Evolutionary conservation across 1,284 basidiomycete genomes (phyloP).

Genomic region (Porogramme epimiltina): DNA sequence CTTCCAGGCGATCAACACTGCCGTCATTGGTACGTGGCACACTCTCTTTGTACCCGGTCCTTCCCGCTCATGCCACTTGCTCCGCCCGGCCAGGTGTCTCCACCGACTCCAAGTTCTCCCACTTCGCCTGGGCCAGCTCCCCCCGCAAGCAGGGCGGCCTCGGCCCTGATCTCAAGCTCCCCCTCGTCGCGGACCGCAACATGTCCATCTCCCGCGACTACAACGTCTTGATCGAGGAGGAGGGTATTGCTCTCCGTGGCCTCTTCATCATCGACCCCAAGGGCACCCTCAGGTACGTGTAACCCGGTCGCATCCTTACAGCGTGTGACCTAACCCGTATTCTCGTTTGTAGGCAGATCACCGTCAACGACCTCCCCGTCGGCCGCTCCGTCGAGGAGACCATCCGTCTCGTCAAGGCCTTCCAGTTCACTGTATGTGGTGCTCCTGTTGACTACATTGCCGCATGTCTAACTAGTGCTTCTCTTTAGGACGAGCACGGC

Average conservation of each 20-base stretch:
- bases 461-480: background rate
- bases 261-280: conserved; percentile 91
- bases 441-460: background rate
- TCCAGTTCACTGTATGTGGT: conserved; percentile 78
- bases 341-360: conserved; percentile 62
- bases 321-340: background rate
- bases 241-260: conserved; percentile 84
- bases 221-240: conserved; percentile 83
- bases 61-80: background rate
- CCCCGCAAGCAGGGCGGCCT: conserved; percentile 84
- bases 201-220: conserved; percentile 77
- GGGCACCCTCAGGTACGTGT: conserved; percentile 70
- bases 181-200: conserved; percentile 73
- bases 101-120: conserved; percentile 87
- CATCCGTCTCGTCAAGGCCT: conserved; percentile 85
- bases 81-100: conserved; percentile 55
- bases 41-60: background rate
- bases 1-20: conserved; percentile 75
- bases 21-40: conserved; percentile 65
- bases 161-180: conserved; percentile 82
- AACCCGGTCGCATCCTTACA: background rate
- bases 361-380: conserved; percentile 88
- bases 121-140: conserved; percentile 85
- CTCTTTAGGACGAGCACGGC: conserved; percentile 73
- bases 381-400: conserved; percentile 92